Percentiles rank a stretch among this genome's conserved stretches.
phyloP scores from a whole-genome alignment of 2,329 filamentous ascomycete species.

The Pestalotiopsis sp. region DNA sequence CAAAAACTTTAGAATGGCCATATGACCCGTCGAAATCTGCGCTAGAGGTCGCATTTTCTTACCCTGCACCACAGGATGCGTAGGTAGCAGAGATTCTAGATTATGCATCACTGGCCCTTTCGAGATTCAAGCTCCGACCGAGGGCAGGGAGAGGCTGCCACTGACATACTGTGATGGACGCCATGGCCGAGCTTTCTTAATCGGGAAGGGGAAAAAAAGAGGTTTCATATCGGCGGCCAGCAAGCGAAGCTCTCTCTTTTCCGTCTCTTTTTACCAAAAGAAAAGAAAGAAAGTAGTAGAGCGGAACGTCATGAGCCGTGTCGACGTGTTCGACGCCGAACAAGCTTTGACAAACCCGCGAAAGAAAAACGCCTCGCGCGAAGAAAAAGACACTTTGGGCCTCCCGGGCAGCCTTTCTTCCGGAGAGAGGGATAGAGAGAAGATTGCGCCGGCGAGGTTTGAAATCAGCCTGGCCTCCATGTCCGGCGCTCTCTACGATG shows the following conservation, averaged over 20 bases:
- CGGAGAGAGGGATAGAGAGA: not conserved
- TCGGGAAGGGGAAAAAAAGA: not conserved
- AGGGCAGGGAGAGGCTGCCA: not conserved
- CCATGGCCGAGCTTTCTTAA: not conserved
- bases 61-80: not conserved
- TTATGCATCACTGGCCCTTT: not conserved
- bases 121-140: not conserved
- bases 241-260: not conserved
- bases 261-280: not conserved
- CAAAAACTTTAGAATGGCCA: not conserved
- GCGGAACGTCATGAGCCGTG: slow-evolving; percentile 3
- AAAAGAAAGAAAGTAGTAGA: not conserved
- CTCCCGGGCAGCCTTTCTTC: not conserved
- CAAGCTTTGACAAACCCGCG: not conserved
- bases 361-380: not conserved
- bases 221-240: slow-evolving; percentile 2
- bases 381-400: not conserved
- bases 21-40: not conserved
- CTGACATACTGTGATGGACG: not conserved
- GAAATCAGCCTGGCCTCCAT: not conserved
- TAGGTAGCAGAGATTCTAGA: not conserved
- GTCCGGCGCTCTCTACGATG: not conserved
- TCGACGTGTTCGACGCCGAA: not conserved
- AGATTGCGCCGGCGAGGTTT: not conserved
- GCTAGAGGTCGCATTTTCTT: not conserved